phyloP scores from a whole-genome alignment of 768 basidiomycete species.

The Glaciozyma martinii region DNA sequence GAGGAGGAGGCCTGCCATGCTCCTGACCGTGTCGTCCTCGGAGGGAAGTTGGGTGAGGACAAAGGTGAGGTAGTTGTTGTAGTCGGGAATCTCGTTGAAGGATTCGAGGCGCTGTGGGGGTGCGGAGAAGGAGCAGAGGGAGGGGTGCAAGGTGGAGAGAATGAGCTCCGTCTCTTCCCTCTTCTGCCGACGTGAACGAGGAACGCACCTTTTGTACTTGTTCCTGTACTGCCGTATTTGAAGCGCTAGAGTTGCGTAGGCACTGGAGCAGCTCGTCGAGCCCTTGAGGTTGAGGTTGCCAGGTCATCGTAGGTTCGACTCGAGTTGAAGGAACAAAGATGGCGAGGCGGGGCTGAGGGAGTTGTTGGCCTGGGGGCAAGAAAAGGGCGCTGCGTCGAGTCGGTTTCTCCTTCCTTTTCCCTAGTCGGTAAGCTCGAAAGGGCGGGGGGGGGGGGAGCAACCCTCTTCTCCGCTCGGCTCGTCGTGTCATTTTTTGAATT shows the following conservation, averaged over 20 bases:
- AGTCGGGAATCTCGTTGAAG: slow-evolving; percentile 36
- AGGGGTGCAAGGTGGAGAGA: background rate
- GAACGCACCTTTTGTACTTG: slow-evolving; percentile 26
- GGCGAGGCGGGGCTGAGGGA: too few relatives aligned
- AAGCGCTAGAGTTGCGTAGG: slow-evolving; percentile 13
- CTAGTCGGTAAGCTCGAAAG: too few relatives aligned
- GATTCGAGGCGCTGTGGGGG: slow-evolving; percentile 39
- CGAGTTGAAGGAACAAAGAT: too few relatives aligned
- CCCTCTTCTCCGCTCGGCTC: too few relatives aligned
- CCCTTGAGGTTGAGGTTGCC: slow-evolving; percentile 17
- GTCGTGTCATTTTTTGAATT: too few relatives aligned
- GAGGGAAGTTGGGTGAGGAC: slow-evolving; percentile 66
- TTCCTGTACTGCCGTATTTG: slow-evolving; percentile 26
- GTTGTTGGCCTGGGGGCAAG: too few relatives aligned
- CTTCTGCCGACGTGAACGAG: background rate
- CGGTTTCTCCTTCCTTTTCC: too few relatives aligned
- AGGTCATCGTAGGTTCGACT: background rate
- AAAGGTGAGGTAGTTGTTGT: slow-evolving; percentile 67
- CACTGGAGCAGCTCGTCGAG: slow-evolving; percentile 22
- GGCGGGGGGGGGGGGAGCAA: too few relatives aligned
- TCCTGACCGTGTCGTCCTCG: slow-evolving; percentile 86
- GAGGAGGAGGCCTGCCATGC: slow-evolving; percentile 90
- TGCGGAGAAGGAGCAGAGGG: background rate
- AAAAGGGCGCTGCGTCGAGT: too few relatives aligned
- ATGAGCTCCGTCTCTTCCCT: background rate